Evolutionary conservation across 257 asterid genomes (phyloP), one percentile per base, ranked within the genome.

Genomic region (Ilex asprella): DNA sequence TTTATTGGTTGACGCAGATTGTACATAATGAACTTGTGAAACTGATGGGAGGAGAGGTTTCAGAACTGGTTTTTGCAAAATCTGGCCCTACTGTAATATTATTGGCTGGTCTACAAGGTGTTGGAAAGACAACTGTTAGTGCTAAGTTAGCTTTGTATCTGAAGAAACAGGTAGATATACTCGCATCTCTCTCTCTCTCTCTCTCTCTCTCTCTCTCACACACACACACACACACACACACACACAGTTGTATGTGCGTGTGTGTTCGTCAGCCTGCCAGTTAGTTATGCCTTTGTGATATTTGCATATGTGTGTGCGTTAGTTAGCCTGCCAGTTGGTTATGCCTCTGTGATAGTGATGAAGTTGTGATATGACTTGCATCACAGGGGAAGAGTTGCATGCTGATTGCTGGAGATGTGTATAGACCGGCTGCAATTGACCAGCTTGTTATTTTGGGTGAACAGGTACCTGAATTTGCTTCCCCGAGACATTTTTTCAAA

Each of bases 351-450:
- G 1, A 1, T 21, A 21, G 27, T 21, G 27, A 69, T 70, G 63
- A 68, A 67, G 58, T 61, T 63, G 30, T 44, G 51, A 55, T 12
- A 49, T 68, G 71, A 51, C 62, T 41, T 76, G 55, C 43, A 30
- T 39, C 43, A 63, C 88, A 92, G 96, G 99, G 98, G 59, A 92
- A 92, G 79, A 92, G 78, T 72, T 92, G 97, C 87, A 85, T 89
- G 97, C 89, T 92, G 71, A 81, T 92, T 71, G 99, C 99, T 64
- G 99, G 99, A 70, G 97, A 92, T 58, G 91, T 92, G 21, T 92
- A 92, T 70, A 85, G 99, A 71, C 99, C 99, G 68, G 99, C 99
- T 69, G 99, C 99, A 61, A 92, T 92, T 59, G 99, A 92, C 66
- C 99, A 92, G 76, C 83, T 92, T 73, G 84, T 85, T 58, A 92